Evolutionary conservation across 768 basidiomycete species (phyloP), one percentile per base, ranked within the genome.

Genomic region (Russula compacta): DNA sequence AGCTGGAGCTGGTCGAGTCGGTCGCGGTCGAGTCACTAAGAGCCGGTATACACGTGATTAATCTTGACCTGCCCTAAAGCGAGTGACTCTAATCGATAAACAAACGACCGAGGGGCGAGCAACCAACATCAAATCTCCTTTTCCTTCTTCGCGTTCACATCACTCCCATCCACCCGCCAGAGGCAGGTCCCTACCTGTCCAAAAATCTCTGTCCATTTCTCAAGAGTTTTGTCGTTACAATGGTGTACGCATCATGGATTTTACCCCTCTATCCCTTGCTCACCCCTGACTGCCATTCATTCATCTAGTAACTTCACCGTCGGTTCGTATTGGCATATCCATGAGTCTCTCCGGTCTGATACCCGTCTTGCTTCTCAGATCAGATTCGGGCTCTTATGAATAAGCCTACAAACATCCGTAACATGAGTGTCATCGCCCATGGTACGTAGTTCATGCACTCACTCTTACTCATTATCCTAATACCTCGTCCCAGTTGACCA

Each of bases 391-490:
- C 60, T 67, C 86, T 94, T 66, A 94, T 94, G 92, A 88, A 93
- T 82, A 77, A 74, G 73, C 84, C 91, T 69, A 92, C 90, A 58
- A 94, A 93, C 76, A 93, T 94, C 72, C 88, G 91, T 78, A 92
- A 92, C 80, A 92, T 92, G 90, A 88, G 86, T 83, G 89, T 91
- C 71, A 91, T 91, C 71, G 91, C 91, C 69, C 89, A 92, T 76
- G 90, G 91, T 89, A 58, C 70, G 85, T 76, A 63, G 60, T 48
- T 46, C 49, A 17, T 56, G 50, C 67, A 61, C n/a, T 58, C 36
- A 39, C 49, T 66, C 67, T 69, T 53, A 38, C 69, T 66, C 67
- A 62, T 35, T 15, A 50, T 42, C 21, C 39, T 62, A 42, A 50
- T 36, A 9, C 6, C 1, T 7, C 24, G 40, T 50, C 63, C 10